Base-by-base conservation (phyloP, 805 yeast species). In the Saturnispora saitoi region DNA sequence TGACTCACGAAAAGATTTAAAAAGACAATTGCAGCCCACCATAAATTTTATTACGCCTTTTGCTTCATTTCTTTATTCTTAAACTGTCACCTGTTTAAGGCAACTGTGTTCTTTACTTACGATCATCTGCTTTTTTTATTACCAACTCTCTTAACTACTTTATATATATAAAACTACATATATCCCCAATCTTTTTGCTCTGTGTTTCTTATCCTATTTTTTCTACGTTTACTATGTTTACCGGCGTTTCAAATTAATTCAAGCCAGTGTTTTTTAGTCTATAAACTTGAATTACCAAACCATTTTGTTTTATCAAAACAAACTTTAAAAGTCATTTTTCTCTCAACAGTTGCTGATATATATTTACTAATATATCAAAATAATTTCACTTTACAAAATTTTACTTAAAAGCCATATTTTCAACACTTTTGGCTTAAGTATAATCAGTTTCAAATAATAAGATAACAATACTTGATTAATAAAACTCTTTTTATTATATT, bases 1-100 rank as follows among this genome's bases (percentile, higher is more conserved):
- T 37, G 41, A 37, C 41, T 37, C 41, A 37, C 41, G 41, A 22
- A 11, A 37, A 37, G 7, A 24, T 37, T 12, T 37, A 37, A 37
- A 37, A 37, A 20, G 29, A 20, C 28, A 20, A 24, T 9, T 22
- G 3, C 14, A 22, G n/a, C 41, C 28, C 41, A 37, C 29, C 32
- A 30, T 12, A 11, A n/a, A 5, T 14, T 12, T 2, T 14, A 30
- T 9, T 4, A 30, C 12, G n/a, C 8, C 4, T 8, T 30, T 10
- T 8, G 6, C 32, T 14, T 30, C 14, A 12, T 30, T 14, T 14
- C 11, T 30, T 30, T 14, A 30, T 24, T 24, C 28, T 24, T 24
- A 24, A 24, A 24, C 28, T 24, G 28, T 24, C 3, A 24, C 28
- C 5, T 9, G 28, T 24, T 24, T 24, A 24, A 24, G 28, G 28